Base-by-base conservation (phyloP, 768 basidiomycete genomes). In the Termitomyces sp. region DNA sequence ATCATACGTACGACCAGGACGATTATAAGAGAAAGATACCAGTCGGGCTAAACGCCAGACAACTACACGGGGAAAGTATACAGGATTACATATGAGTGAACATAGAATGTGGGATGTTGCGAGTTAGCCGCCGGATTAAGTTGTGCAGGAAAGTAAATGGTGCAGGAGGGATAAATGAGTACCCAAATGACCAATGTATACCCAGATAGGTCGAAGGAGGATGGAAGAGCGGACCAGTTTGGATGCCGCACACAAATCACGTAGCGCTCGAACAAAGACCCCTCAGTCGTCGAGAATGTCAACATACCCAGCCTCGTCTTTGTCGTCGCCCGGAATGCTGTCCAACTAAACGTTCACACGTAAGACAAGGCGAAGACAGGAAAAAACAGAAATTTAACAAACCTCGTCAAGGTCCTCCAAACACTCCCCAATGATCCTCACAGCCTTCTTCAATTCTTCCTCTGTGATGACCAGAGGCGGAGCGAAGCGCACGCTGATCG, bases 401-500 rank as follows among this genome's bases (percentile, higher is more conserved):
- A 89, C 89, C 69, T 77, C 74, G 69, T 98, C 96, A 45, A 98
- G 80, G 66, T 97, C 94, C 11, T 73, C 70, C 45, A 98, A 73
- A 51, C 83, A 86, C 63, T 89, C 81, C 21, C 82, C 83, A 65
- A 99, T 92, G 55, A 90, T 84, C 55, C 69, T 71, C 14, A 97
- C 79, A 21, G 86, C 88, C 69, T 83, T 84, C 68, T 78, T 75
- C 58, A 98, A 67, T 59, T 97, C 93, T 19, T 81, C 84, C 65
- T 97, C 93, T n/a, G 83, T 78, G 57, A 99, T 99, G 59, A 98
- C 92, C 54, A 99, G 73, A 2, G 96, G 96, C 2, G 96, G 96
- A 2, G 97, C 93, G 68, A 99, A 96, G 32, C 96, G 94, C 63
- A 99, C 90, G 52, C 94, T 98, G 64, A 61, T 41, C n/a, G 11